Percentiles rank a stretch among this genome's conserved stretches.
Conservation (phyloP, 179 eudicot species). For the Vitellaria paradoxa region DNA sequence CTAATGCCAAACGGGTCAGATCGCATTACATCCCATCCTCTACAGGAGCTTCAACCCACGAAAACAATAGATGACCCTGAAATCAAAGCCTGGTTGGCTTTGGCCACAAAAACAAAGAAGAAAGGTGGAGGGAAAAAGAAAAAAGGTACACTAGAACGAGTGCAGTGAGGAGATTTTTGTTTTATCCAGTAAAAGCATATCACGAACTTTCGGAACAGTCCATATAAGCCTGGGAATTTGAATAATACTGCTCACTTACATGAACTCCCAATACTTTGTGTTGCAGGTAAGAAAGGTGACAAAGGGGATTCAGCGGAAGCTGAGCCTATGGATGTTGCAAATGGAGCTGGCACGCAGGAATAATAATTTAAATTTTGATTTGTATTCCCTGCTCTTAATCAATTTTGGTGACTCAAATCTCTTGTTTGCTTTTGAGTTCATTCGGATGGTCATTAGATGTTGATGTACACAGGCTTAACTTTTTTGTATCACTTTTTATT, state of each 20-base stretch:
- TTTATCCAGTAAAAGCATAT: neutral
- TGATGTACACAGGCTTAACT: constrained; percentile 9
- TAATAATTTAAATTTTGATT: constrained; percentile 27
- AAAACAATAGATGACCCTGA: constrained; percentile 85
- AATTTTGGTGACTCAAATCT: constrained; percentile 22
- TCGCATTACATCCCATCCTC: constrained; percentile 72
- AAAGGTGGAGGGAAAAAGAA: constrained; percentile 99
- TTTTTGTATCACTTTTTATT: no score
- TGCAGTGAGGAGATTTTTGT: neutral
- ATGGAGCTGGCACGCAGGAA: constrained; percentile 35
- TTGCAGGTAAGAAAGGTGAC: constrained; percentile 55
- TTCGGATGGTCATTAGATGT: constrained; percentile 12
- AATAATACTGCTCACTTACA: neutral
- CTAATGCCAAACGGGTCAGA: constrained; percentile 99
- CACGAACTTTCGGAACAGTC: neutral
- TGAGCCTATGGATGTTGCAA: constrained; percentile 45
- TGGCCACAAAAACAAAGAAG: constrained; percentile 82
- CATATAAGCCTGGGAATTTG: neutral
- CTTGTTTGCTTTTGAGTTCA: constrained; percentile 20
- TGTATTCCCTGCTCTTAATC: constrained; percentile 15
- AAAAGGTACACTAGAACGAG: constrained; percentile 57
- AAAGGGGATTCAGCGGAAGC: constrained; percentile 42
- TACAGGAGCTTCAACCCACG: constrained; percentile 86
- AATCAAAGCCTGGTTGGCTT: constrained; percentile 90
- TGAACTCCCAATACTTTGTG: neutral